A percentile compares a stretch with the other conserved stretches of the same genome.
Conservation (phyloP, 768 basidiomycete genomes). For the Panaeolus papilionaceus region DNA sequence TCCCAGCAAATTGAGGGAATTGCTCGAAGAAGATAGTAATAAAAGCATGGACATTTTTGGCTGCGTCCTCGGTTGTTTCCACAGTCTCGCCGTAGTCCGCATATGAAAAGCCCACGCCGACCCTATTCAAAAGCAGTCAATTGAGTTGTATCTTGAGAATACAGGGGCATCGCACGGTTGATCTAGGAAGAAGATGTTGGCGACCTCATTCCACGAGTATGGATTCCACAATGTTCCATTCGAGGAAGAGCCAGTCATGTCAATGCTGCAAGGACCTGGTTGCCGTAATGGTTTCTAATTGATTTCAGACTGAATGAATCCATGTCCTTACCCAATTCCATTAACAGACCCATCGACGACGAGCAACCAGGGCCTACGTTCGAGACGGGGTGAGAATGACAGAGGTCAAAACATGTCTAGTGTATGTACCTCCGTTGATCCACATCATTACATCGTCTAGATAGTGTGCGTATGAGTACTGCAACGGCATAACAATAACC, state of each 20-base stretch:
- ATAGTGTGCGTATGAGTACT: constrained; percentile 6
- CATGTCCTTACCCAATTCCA: constrained; percentile 64
- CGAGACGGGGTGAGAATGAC: background rate
- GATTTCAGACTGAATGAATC: background rate
- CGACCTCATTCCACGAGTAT: constrained; percentile 68
- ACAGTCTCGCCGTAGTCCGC: constrained; percentile 64
- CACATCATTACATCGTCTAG: constrained; percentile 73
- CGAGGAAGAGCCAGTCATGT: constrained; percentile 56
- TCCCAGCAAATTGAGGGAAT: constrained; percentile 72
- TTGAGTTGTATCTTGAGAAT: constrained; percentile 30
- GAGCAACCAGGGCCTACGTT: constrained; percentile 61
- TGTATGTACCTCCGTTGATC: constrained; percentile 61
- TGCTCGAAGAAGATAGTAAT: constrained; percentile 82
- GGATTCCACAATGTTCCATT: constrained; percentile 72
- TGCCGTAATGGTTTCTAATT: background rate
- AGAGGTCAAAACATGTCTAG: background rate
- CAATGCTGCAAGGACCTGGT: constrained; percentile 54
- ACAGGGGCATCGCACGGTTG: constrained; percentile 49
- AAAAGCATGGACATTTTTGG: constrained; percentile 77
- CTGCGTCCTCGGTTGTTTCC: constrained; percentile 80
- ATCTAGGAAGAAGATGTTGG: constrained; percentile 76
- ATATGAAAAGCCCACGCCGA: constrained; percentile 64
- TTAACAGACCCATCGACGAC: constrained; percentile 65
- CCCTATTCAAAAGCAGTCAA: constrained; percentile 42
- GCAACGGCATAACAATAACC: constrained; percentile 32